Evolutionary conservation across 164 flowering plant species (phyloP), one percentile per base, ranked within the genome.

Genomic region (Kingdonia uniflora): DNA sequence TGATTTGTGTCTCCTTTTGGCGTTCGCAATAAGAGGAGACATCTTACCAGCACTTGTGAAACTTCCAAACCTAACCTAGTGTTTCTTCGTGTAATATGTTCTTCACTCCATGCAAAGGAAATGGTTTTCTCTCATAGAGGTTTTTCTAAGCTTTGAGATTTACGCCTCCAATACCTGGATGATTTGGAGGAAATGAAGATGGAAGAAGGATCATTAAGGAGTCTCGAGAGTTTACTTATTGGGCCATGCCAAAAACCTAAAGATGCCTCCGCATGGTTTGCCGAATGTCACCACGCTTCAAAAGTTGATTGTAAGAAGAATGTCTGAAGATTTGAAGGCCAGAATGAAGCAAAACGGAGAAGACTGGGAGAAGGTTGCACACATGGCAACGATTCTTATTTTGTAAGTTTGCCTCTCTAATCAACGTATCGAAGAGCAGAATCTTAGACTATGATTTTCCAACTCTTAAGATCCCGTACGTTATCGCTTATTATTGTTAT

Each of bases 81-180:
- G 23, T 6, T 5, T 14, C 48, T 58, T 2, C 14, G n/a, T n/a
- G n/a, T 49, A 24, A 1, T 5, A 10, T 15, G 2, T 1, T 8
- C 1, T 4, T 41, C 61, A 14, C 41, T 49, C 39, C 25, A 4
- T 4, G 61, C 54, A 11, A 14, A 39, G 40, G 40, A 49, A 17
- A 41, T 58, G 61, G 45, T 57, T 12, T 57, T 52, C 19, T 15
- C 37, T 16, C 20, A 43, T 7, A 14, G 41, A 48, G 37, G 53
- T 11, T 57, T 57, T 50, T 52, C 45, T 38, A 40, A 23, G 40
- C n/a, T 52, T 57, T 19, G 39, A 57, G 3, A 3, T 6, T 24
- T 57, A 4, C 22, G 14, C 14, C 46, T 57, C 1, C 1, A 20
- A 5, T 16, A 14, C 3, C 20, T 57, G 19, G 3, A 12, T 21